phyloP scores from a whole-genome alignment of 1,284 basidiomycete genomes.

The Ustanciosporium gigantosporum region DNA sequence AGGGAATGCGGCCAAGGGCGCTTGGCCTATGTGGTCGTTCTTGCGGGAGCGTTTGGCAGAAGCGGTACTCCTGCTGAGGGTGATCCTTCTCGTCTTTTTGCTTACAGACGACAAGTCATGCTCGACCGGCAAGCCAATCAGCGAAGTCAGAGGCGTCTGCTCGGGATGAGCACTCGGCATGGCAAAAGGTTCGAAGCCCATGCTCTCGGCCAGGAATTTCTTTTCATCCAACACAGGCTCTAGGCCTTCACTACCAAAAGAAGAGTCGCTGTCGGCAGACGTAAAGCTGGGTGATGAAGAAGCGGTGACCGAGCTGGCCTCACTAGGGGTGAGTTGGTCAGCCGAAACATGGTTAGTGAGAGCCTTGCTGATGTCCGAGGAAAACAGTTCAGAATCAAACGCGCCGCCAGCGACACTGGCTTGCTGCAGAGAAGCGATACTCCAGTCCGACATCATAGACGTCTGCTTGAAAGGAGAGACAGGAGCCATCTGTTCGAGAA shows the following conservation, averaged over 20 bases:
- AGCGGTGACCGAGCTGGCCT: conserved; percentile 6
- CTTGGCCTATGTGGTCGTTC: background rate
- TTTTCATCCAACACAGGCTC: conserved; percentile 13
- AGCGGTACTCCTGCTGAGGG: background rate
- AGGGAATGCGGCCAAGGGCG: background rate
- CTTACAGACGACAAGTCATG: background rate
- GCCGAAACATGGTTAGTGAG: conserved; percentile 2
- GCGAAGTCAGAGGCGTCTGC: conserved; percentile 24
- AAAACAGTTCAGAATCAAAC: background rate
- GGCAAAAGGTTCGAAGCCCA: conserved; percentile 26
- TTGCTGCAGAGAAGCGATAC: conserved; percentile 9
- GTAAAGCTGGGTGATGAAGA: conserved; percentile 28
- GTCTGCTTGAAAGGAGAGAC: conserved; percentile 38
- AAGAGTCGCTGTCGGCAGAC: conserved; percentile 26
- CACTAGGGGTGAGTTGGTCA: conserved; percentile 10
- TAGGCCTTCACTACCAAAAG: conserved; percentile 17
- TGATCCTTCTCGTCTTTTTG: background rate
- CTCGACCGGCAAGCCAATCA: conserved; percentile 11
- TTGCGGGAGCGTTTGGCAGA: background rate
- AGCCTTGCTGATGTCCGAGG: no score
- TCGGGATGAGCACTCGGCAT: conserved; percentile 8
- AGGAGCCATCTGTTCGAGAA: conserved; percentile 12
- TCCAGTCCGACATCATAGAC: conserved; percentile 27
- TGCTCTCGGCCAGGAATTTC: conserved; percentile 23
- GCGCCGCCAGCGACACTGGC: background rate